Evolutionary conservation across 2,329 filamentous ascomycete genomes (phyloP).

Genomic region (Botryosphaeria dothidea): DNA sequence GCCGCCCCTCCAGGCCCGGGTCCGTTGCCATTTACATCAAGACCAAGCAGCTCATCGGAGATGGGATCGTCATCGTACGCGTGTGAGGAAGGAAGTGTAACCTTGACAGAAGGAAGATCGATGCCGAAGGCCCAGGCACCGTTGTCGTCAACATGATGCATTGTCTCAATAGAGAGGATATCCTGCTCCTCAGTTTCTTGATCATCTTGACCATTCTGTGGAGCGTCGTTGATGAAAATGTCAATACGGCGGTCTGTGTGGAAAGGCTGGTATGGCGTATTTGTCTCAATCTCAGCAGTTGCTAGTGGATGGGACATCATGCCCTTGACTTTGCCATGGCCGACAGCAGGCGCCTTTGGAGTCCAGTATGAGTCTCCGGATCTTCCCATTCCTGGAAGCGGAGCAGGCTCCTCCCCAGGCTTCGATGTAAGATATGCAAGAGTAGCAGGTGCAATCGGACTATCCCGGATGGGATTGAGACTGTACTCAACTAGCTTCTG

Average conservation of each 20-base stretch:
- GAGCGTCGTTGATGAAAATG: conserved; percentile 58
- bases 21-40: conserved; percentile 2
- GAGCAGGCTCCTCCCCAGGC: conserved; percentile 25
- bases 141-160: conserved; percentile 35
- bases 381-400: conserved; percentile 11
- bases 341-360: conserved; percentile 3
- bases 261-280: conserved; percentile 92
- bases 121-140: conserved; percentile 57
- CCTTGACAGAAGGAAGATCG: conserved; percentile 7
- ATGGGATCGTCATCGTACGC: conserved; percentile 32
- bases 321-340: neutral
- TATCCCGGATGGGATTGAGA: conserved; percentile 63
- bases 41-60: conserved; percentile 50
- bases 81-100: conserved; percentile 39
- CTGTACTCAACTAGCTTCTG: conserved; percentile 67
- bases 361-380: conserved; percentile 12
- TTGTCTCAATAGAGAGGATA: conserved; percentile 19
- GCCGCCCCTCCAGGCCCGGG: conserved; percentile 41
- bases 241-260: conserved; percentile 85
- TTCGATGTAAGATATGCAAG: conserved; percentile 32
- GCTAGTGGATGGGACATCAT: conserved; percentile 45
- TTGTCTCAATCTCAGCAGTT: conserved; percentile 92
- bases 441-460: conserved; percentile 40
- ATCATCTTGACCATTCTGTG: conserved; percentile 30
- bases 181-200: conserved; percentile 30